phyloP scores from a whole-genome alignment of 805 yeast genomes.

The Zygotorulaspora chibaensis region DNA sequence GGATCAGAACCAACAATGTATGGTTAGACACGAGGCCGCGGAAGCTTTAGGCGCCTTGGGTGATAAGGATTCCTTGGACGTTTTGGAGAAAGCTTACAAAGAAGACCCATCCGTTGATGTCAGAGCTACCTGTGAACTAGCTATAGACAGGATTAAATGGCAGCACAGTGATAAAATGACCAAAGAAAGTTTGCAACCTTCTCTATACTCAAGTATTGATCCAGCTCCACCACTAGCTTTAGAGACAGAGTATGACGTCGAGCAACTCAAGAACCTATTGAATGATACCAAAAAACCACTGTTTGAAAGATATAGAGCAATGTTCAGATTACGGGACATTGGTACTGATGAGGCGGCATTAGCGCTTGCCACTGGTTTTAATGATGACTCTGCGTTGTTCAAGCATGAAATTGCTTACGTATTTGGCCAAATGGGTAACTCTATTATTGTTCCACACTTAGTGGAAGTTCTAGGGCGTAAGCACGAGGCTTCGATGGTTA shows the following conservation, averaged over 20 bases:
- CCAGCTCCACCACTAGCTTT: conserved; percentile 98
- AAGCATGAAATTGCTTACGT: conserved; percentile 98
- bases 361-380: conserved; percentile 87
- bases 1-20: conserved; percentile 69
- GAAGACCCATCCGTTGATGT: conserved; percentile 84
- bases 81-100: conserved; percentile 57
- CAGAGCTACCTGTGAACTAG: conserved; percentile 95
- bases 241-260: conserved; percentile 54
- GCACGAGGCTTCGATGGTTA: conserved; percentile 93
- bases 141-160: conserved; percentile 93
- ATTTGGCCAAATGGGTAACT: conserved; percentile 94
- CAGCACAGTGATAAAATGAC: conserved; percentile 52
- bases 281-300: conserved; percentile 75
- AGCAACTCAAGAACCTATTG: conserved; percentile 59
- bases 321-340: conserved; percentile 95
- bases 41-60: conserved; percentile 98
- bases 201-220: conserved; percentile 82
- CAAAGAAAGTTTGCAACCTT: conserved; percentile 66
- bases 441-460: conserved; percentile 84
- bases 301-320: conserved; percentile 94
- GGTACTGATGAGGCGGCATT: conserved; percentile 90
- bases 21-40: conserved; percentile 99
- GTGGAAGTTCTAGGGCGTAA: conserved; percentile 73
- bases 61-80: conserved; percentile 62
- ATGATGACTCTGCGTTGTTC: conserved; percentile 87